Evolutionary conservation across 805 yeast genomes (phyloP), one percentile per base, ranked within the genome.

Genomic region (Ogataea ramenticola): DNA sequence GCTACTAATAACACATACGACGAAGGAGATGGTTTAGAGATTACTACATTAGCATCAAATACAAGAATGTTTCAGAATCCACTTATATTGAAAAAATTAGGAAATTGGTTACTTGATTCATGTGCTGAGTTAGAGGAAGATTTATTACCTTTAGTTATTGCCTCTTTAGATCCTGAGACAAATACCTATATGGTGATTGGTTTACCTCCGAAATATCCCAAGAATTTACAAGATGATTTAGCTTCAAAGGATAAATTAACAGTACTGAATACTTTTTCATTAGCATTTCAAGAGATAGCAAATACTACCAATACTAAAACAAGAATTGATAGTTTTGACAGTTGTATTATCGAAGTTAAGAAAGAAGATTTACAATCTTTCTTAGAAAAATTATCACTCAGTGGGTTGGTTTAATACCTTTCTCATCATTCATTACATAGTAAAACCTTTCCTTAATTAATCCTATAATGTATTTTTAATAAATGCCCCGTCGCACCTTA

Each of bases 281-380:
- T 83, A 46, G 96, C 96, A 31, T 93, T 93, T 62, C 96, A 88
- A 61, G 84, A 82, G 50, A 86, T 90, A 24, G 93, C 97, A 1
- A 73, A 72, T 38, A 77, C 77, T 19, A 85, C 96, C 6, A 91
- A 89, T 36, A 96, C 97, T 3, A 80, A 85, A 53, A 89, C 89
- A 17, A 75, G 91, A 55, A 85, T 93, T 49, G 98, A 93, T 61
- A 88, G 96, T 56, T 93, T 93, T 64, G 98, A 93, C 60, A 86
- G 95, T 50, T 80, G 97, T 3, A 86, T 93, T 20, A 88, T 93
- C 37, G 97, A 93, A 65, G 81, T 93, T 36, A 67, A 87, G 47
- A 83, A 81, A 56, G 96, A 90, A 40, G 99, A 93, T 60, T 67
- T 93, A 49, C 71, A 88, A 4, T 86, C 96, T 41, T 93, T 93